Conservation (phyloP, 169 alveolate genomes). For the Hammondia hammondi region DNA sequence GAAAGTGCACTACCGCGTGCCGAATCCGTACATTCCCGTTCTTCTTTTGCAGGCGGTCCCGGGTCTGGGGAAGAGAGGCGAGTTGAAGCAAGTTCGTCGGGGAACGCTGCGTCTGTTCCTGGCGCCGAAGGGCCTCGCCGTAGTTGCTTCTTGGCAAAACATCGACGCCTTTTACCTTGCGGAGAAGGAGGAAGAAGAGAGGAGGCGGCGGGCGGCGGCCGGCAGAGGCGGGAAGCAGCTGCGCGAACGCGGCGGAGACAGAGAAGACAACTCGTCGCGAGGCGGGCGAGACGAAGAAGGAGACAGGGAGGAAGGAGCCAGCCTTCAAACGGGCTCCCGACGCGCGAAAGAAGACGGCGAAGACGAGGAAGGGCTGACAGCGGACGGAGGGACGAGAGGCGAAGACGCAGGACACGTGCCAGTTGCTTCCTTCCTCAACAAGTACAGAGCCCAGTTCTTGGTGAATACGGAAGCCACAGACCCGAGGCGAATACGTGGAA, state of each 20-base stretch:
- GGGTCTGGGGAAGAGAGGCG: constrained; percentile 45
- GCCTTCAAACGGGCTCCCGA: not conserved
- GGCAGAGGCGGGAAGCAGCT: not conserved
- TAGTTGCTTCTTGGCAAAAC: constrained; percentile 54
- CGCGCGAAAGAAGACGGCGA: not conserved
- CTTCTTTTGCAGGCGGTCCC: not conserved
- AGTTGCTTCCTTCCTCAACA: not conserved
- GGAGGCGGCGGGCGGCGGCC: not conserved
- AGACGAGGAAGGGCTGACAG: not conserved
- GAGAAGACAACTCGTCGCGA: not conserved
- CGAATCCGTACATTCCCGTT: constrained; percentile 43
- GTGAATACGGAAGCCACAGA: not conserved
- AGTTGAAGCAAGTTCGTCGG: constrained; percentile 31
- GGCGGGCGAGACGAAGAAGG: not conserved
- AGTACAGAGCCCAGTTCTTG: not conserved
- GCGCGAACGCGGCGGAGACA: not conserved
- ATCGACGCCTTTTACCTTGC: not conserved
- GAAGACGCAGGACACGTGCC: not conserved
- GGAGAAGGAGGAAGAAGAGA: not conserved
- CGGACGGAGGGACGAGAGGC: not conserved
- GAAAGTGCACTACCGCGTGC: constrained; percentile 22
- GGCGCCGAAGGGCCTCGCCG: not conserved
- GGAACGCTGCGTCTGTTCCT: constrained; percentile 25
- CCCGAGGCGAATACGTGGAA: not conserved
- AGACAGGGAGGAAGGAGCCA: not conserved